A percentile compares a stretch with the other conserved stretches of the same genome.
Evolutionary conservation across 73 alveolate genomes (phyloP).

Genomic region (Tetrahymena thermophila): DNA sequence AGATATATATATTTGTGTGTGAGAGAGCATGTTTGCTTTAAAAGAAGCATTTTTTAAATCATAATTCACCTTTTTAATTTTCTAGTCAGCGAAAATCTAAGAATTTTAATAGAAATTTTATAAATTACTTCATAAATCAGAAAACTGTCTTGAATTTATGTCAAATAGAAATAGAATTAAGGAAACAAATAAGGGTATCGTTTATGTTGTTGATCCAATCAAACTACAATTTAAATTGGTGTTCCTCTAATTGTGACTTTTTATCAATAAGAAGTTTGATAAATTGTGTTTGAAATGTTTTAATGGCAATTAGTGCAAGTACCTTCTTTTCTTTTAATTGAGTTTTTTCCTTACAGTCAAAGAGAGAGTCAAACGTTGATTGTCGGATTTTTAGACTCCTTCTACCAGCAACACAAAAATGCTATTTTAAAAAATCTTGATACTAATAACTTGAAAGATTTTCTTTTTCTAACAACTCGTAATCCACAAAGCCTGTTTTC

Average conservation of each 20-base stretch:
- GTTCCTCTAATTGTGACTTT: neutral
- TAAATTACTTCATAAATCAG: no score
- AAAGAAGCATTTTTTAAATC: no score
- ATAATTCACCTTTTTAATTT: no score
- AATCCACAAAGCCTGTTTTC: neutral
- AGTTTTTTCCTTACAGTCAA: neutral
- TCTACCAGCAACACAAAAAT: neutral
- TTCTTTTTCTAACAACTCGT: neutral
- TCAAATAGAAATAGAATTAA: neutral
- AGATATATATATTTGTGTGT: no score
- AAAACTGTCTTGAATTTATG: no score
- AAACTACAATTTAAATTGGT: no score
- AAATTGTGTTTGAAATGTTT: neutral
- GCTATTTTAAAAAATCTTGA: neutral
- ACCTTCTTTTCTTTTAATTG: neutral
- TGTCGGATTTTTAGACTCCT: neutral
- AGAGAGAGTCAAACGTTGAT: neutral
- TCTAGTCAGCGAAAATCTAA: no score
- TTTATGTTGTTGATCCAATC: neutral
- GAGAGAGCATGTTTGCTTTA: no score
- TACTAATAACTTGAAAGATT: neutral
- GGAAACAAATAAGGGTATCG: neutral
- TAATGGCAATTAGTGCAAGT: neutral
- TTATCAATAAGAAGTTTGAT: neutral
- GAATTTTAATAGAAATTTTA: no score